These are phyloP conservation scores for Populus nigra DNA, from an alignment of 345 rosid genomes.

Conservation along the genomic window DNA sequence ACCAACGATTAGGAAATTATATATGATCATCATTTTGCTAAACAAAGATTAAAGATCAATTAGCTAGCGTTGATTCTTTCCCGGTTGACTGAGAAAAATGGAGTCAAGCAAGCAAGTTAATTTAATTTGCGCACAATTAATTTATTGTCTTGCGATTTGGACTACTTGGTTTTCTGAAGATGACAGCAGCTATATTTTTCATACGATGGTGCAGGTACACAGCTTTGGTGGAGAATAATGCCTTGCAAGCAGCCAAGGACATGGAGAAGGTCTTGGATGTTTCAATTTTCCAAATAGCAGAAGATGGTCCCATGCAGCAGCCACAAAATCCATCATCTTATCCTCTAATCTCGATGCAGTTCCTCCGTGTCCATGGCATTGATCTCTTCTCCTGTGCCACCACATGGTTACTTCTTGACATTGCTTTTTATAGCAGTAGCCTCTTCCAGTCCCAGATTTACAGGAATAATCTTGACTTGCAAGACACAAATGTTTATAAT, in stretches of 20 bases:
- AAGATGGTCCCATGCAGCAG: constrained; percentile 26
- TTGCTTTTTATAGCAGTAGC: constrained; percentile 62
- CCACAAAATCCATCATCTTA: constrained; percentile 31
- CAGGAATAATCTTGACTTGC: neutral
- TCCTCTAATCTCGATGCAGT: constrained; percentile 53
- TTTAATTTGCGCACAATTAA: neutral
- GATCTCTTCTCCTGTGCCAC: constrained; percentile 60
- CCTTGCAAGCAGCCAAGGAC: constrained; percentile 60
- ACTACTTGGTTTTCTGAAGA: neutral
- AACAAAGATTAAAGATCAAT: too few relatives aligned
- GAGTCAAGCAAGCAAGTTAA: neutral
- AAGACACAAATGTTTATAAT: constrained; percentile 22
- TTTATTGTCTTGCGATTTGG: neutral
- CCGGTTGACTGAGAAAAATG: neutral
- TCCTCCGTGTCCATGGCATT: constrained; percentile 59
- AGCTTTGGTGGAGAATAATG: constrained; percentile 69
- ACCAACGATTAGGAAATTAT: too few relatives aligned
- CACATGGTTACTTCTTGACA: constrained; percentile 65
- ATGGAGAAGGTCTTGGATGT: constrained; percentile 58
- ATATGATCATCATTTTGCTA: too few relatives aligned
- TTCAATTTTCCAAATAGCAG: constrained; percentile 43
- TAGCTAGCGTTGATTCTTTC: neutral
- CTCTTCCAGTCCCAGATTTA: constrained; percentile 63
- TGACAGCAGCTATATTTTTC: neutral
- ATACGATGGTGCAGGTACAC: constrained; percentile 44